Base-by-base conservation (phyloP, 225 moss, liverwort and hornwort genomes). In the Straminergon stramineum region DNA sequence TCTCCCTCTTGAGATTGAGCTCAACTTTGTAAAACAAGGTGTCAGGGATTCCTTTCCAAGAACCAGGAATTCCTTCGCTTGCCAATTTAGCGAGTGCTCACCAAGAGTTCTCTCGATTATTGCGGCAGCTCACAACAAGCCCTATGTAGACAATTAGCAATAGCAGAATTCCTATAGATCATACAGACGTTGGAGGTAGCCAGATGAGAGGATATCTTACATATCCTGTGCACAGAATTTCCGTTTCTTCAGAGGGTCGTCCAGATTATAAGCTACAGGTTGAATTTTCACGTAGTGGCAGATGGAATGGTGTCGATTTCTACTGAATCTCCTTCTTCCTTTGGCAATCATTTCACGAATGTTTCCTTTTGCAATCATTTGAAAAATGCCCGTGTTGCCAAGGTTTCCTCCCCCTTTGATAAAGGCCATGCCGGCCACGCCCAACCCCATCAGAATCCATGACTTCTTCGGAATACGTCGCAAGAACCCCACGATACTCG, bases 211-310 rank as follows among this genome's bases (percentile, higher is more conserved):
- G 18, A 86, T 51, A 57, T 48, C 93, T 79, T 81, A 91, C 93
- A 87, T 89, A 67, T 91, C 91, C 77, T 93, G 93, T 69, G 93
- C 93, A 84, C 93, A 91, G 21, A 90, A 91, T 55, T 63, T 93
- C 13, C 87, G 60, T 86, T 65, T 88, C 82, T 74, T 88, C 19
- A 91, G 63, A 52, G 90, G 87, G 24, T 51, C 88, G 8, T 90
- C 81, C 27, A 82, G 28, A 51, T 58, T 82, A 73, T 37, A 52
- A 16, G 43, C 56, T 75, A 45, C 48, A 60, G 89, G 90, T 37
- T 79, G 89, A 43, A 90, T 77, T 63, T 78, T 75, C 56, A 93
- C 17, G 66, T 58, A 90, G 60, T 89, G 87, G 39, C 87, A 90
- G 39, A 89, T 87, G 37, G 90, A 92, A 78, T 78, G 75, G 85